These are phyloP conservation scores for Hypoxylon sp. DNA, from an alignment of 2,329 filamentous ascomycete genomes.

Conservation along the genomic window DNA sequence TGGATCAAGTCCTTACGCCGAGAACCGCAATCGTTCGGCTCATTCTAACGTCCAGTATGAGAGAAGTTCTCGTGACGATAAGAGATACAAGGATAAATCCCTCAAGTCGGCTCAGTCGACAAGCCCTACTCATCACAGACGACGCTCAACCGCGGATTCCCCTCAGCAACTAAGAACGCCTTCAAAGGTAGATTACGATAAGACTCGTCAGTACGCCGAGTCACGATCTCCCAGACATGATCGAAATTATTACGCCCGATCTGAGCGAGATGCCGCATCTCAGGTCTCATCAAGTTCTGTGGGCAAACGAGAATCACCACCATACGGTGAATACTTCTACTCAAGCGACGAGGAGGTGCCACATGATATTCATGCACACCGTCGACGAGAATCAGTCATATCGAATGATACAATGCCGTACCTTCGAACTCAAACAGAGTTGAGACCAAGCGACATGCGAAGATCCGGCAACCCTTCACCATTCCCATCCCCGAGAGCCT, in stretches of 20 bases:
- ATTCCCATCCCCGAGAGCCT: constrained; percentile 47
- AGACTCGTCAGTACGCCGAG: constrained; percentile 42
- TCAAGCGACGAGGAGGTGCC: constrained; percentile 54
- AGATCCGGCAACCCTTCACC: constrained; percentile 49
- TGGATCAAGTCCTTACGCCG: constrained; percentile 42
- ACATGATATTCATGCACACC: constrained; percentile 37
- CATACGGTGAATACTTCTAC: constrained; percentile 48
- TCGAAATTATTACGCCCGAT: constrained; percentile 40
- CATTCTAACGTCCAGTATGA: constrained; percentile 45
- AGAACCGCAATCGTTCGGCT: constrained; percentile 45
- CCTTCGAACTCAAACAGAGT: constrained; percentile 43
- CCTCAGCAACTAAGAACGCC: constrained; percentile 44
- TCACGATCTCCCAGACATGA: constrained; percentile 41
- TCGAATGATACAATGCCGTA: constrained; percentile 45
- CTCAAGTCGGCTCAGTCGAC: constrained; percentile 40
- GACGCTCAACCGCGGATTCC: constrained; percentile 47
- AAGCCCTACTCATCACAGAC: constrained; percentile 49
- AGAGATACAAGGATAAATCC: constrained; percentile 45
- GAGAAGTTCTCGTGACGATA: constrained; percentile 44
- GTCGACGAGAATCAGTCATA: constrained; percentile 47
- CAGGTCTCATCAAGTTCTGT: constrained; percentile 45
- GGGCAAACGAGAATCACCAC: constrained; percentile 44
- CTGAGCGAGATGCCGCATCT: constrained; percentile 47
- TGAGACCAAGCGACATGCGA: constrained; percentile 40
- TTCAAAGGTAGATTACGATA: constrained; percentile 47